Evolutionary conservation across 306 rosid species (phyloP).

Genomic region (Acacia melanoxylon): DNA sequence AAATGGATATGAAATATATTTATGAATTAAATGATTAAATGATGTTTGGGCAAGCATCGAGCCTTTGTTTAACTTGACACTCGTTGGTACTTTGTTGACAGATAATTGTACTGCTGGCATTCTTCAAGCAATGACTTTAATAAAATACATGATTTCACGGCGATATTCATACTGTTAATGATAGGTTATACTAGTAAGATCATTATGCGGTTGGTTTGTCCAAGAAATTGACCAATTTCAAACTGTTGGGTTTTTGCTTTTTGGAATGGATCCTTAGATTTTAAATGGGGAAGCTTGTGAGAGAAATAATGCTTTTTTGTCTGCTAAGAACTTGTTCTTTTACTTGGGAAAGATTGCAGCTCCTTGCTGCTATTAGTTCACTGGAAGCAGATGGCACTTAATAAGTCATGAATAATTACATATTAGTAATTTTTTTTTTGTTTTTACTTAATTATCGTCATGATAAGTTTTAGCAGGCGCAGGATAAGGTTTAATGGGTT

Average conservation of each 20-base stretch:
- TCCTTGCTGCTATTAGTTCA: neutral
- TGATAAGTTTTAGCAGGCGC: neutral
- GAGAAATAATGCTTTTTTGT: neutral
- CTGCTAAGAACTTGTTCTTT: neutral
- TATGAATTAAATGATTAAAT: neutral
- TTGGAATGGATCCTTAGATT: neutral
- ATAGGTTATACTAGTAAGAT: neutral
- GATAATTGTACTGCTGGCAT: neutral
- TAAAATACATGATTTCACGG: constrained; percentile 11
- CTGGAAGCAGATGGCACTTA: neutral
- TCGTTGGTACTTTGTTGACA: neutral
- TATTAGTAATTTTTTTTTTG: neutral
- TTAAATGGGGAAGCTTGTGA: neutral
- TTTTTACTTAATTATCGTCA: neutral
- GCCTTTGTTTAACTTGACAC: neutral
- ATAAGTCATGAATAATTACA: neutral
- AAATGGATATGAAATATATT: neutral
- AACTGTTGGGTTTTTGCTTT: constrained; percentile 26
- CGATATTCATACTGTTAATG: neutral
- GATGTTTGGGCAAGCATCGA: neutral
- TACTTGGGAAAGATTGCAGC: neutral
- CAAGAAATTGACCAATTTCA: constrained; percentile 9
- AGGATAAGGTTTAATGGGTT: neutral
- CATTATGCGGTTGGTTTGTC: constrained; percentile 6
- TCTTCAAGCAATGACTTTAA: neutral